Base-by-base conservation (phyloP, 768 basidiomycete genomes). In the Suillus occidentalis region DNA sequence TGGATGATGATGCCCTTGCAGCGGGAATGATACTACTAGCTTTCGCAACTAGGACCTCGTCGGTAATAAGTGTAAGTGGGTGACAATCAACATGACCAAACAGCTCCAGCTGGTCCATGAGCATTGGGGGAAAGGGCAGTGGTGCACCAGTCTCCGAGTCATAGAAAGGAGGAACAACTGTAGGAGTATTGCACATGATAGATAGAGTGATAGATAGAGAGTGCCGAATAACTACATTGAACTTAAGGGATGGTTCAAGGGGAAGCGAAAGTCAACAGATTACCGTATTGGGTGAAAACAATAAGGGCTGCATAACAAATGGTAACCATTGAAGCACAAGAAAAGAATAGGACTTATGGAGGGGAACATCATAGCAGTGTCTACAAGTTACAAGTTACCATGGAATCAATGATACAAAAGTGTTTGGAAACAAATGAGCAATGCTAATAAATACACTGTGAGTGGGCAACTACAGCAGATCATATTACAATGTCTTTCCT, bases 101-200 rank as follows among this genome's bases (percentile, higher is more conserved):
- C 0, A 63, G 20, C n/a, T 66, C 61, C 0, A 56, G 52, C n/a
- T 63, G 65, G 52, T 66, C 57, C 2, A 39, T 63, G 20, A 61
- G 57, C 47, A 60, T 60, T 22, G 36, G 47, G 22, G 49, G 39
- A 7, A 52, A 49, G 0, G 60, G 62, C 0, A 43, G 65, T 7
- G 58, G 62, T 1, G 40, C 20, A 31, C 58, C 14, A 12, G 64
- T 3, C 49, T 43, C 9, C 0, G 40, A 42, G 16, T 58, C 22
- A 47, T 60, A 63, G 49, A 66, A 68, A 28, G 62, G 65, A 0
- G 52, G 5, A 7, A 66, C 20, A 37, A 63, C 28, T 4, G 20
- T 20, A 28, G 47, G 28, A 20, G 25, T 22, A 22, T 25, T 36
- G 12, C 50, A 31, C 64, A 67, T 65, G 42, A 39, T 59, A 25